Evolutionary conservation across 225 moss, liverwort and hornwort genomes (phyloP), one percentile per base, ranked within the genome.

Genomic region (Marchantia polymorpha): DNA sequence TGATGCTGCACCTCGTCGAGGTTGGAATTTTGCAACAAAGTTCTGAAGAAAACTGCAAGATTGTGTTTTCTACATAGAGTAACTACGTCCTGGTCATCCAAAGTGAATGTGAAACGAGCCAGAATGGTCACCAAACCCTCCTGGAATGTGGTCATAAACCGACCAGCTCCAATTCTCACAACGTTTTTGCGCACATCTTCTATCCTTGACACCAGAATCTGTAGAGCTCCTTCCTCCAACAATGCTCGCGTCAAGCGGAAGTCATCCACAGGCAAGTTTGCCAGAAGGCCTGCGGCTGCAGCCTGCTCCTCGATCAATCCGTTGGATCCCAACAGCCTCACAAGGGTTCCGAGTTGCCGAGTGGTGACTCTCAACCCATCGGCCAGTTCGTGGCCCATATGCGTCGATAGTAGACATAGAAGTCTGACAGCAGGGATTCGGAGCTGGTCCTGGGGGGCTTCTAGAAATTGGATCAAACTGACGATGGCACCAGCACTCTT

Each of bases 361-460:
- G 94, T 94, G 15, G 97, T 95, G 64, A 93, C 82, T 31, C 93
- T 91, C 81, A 99, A 74, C 23, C 97, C 97, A 30, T 99, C 97
- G 0, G 97, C 93, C 46, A 99, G 84, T 83, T 99, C 97, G 82
- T 91, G 93, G 14, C 89, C 95, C 97, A 99, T 99, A 69, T 91
- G 84, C 23, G 83, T 79, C 47, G 97, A 95, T 20, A 99, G 78
- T 20, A 90, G 83, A 85, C 82, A 80, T 58, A 99, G 89, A 47
- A 99, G 85, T 78, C 90, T 89, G 75, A 99, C 78, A 0, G 97
- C 91, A 16, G 91, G 90, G 20, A 95, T 84, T 61, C 94, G 88
- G 64, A 95, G 78, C 52, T 92, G 91, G 30, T 86, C 81, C 66
- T 90, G 93, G 0, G 97, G 90, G 3, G 91, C 97, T 84, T 99